Percentiles rank a stretch among this genome's conserved stretches.
These are phyloP conservation scores for Plasmodium gallinaceum DNA, from an alignment of 169 alveolate genomes.

Conservation along the genomic window DNA sequence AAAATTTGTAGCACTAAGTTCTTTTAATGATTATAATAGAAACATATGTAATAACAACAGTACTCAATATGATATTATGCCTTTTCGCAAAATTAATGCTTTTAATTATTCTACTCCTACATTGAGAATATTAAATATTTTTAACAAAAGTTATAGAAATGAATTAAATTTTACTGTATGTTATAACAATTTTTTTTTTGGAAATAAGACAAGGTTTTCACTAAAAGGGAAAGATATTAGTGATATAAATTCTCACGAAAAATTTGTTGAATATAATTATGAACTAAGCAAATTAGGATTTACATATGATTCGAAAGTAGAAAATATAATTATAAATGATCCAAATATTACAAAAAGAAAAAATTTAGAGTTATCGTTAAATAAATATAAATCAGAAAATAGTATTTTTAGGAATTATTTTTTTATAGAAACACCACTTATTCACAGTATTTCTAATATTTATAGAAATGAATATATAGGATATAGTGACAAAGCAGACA, in stretches of 20 bases:
- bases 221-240: conserved; percentile 24
- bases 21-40: conserved; percentile 28
- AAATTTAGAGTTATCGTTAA: conserved; percentile 2
- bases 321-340: not conserved
- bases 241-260: conserved; percentile 2
- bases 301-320: conserved; percentile 1
- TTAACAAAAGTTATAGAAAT: conserved; percentile 31
- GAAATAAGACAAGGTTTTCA: conserved; percentile 19
- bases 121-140: conserved; percentile 17
- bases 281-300: conserved; percentile 29
- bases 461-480: not conserved
- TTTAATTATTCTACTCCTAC: conserved; percentile 10
- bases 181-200: conserved; percentile 22
- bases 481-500: not conserved
- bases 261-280: conserved; percentile 15
- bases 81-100: conserved; percentile 2
- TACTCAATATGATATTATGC: conserved; percentile 12
- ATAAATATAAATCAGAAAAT: conserved; percentile 12
- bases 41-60: conserved; percentile 32
- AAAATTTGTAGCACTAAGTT: conserved; percentile 47
- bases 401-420: conserved; percentile 24
- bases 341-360: conserved; percentile 1
- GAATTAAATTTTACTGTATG: conserved; percentile 51
- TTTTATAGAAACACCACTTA: not conserved
- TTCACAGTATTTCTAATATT: too few species aligned